Evolutionary conservation across 2,329 filamentous ascomycete genomes (phyloP).

Genomic region (Trichoderma asperellum): DNA sequence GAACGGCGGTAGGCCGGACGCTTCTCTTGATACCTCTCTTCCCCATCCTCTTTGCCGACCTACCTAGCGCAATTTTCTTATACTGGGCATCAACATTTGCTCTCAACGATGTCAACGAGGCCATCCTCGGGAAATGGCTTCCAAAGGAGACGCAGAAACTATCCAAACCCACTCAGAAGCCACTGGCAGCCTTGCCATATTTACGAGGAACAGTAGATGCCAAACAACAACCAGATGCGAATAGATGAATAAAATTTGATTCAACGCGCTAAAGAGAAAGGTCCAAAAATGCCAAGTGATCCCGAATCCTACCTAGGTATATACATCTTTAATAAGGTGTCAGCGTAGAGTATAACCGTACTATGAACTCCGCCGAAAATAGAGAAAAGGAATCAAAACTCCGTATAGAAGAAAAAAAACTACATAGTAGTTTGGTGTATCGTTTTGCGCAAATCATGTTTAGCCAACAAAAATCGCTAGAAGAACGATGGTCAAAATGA

Average conservation of each 20-base stretch:
- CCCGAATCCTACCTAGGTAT: slow-evolving; percentile 27
- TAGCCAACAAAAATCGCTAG: slow-evolving; percentile 77
- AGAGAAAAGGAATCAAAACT: slow-evolving; percentile 23
- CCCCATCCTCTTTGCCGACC: slow-evolving; percentile 41
- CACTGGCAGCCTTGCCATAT: slow-evolving; percentile 32
- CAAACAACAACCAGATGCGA: background rate
- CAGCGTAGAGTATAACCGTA: slow-evolving; percentile 19
- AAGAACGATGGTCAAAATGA: slow-evolving; percentile 88
- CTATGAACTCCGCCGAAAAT: slow-evolving; percentile 2
- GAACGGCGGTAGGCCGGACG: slow-evolving; percentile 38
- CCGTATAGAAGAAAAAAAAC: slow-evolving; percentile 23
- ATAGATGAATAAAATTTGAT: slow-evolving; percentile 30
- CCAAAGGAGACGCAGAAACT: slow-evolving; percentile 32
- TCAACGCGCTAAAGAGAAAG: slow-evolving; percentile 21
- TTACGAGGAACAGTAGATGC: slow-evolving; percentile 30
- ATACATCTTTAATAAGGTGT: slow-evolving; percentile 25
- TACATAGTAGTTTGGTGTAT: slow-evolving; percentile 12
- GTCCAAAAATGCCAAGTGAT: slow-evolving; percentile 19
- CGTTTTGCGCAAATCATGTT: slow-evolving; percentile 14
- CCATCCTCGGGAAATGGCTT: slow-evolving; percentile 36
- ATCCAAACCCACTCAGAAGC: slow-evolving; percentile 25
- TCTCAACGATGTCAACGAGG: slow-evolving; percentile 42
- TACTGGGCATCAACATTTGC: slow-evolving; percentile 47
- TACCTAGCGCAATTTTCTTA: slow-evolving; percentile 48
- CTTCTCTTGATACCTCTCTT: slow-evolving; percentile 42